phyloP scores from a whole-genome alignment of 2,329 filamentous ascomycete species.

The Cladosporium phlei region DNA sequence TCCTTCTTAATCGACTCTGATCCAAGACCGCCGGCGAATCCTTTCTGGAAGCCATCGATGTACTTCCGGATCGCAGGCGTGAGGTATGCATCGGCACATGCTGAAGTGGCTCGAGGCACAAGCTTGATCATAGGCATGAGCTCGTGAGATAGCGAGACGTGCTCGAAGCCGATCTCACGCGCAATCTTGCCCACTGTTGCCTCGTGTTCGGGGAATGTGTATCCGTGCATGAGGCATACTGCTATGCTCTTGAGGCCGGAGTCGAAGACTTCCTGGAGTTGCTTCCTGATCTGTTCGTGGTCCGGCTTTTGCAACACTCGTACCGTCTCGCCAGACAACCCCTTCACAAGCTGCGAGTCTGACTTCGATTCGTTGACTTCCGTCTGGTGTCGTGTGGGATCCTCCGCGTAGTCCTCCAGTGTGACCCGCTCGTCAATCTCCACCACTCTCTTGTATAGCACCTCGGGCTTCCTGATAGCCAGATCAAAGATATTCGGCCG shows the following conservation, averaged over 20 bases:
- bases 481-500: conserved; percentile 88
- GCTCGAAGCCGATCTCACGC: conserved; percentile 72
- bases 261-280: conserved; percentile 64
- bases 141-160: conserved; percentile 75
- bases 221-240: conserved; percentile 87
- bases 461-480: conserved; percentile 79
- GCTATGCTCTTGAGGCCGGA: conserved; percentile 74
- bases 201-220: conserved; percentile 86
- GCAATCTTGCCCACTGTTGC: conserved; percentile 71
- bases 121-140: conserved; percentile 88
- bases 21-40: conserved; percentile 76
- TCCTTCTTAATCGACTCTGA: conserved; percentile 67
- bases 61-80: conserved; percentile 76
- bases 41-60: conserved; percentile 69
- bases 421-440: conserved; percentile 90
- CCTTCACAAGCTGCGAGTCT: conserved; percentile 59
- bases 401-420: conserved; percentile 85
- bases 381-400: conserved; percentile 62
- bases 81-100: conserved; percentile 74
- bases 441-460: conserved; percentile 78
- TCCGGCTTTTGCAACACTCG: conserved; percentile 62
- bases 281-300: conserved; percentile 51
- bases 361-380: conserved; percentile 36
- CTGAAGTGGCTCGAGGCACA: conserved; percentile 68
- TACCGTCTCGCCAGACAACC: conserved; percentile 69